These are phyloP conservation scores for Anisodus tanguticus DNA, from an alignment of 257 asterid genomes.

Conservation along the genomic window DNA sequence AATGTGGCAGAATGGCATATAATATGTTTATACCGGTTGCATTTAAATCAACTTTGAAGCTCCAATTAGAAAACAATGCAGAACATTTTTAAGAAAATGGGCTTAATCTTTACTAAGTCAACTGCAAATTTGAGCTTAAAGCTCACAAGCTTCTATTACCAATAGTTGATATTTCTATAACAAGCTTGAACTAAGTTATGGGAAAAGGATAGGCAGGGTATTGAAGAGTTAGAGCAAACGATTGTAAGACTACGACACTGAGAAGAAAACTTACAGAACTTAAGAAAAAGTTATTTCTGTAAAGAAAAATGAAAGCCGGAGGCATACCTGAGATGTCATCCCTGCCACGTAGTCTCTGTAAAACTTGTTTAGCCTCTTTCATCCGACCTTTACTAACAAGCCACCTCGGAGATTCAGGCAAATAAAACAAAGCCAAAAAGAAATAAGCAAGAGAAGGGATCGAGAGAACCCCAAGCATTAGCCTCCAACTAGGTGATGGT, in stretches of 20 bases:
- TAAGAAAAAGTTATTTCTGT: not conserved
- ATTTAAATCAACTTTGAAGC: not conserved
- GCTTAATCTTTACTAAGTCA: not conserved
- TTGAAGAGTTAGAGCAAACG: conserved; percentile 1
- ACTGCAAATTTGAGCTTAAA: not conserved
- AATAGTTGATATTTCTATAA: not conserved
- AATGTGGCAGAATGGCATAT: not conserved
- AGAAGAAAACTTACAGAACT: too few species aligned
- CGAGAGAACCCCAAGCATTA: conserved; percentile 93
- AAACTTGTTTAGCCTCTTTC: conserved; percentile 78
- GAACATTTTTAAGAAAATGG: not conserved
- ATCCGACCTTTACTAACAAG: conserved; percentile 86
- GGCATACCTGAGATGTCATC: conserved; percentile 83
- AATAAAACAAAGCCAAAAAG: conserved; percentile 56
- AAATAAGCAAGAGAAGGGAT: conserved; percentile 78
- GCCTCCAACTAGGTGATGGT: conserved; percentile 82
- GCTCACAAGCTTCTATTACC: not conserved
- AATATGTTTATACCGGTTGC: not conserved
- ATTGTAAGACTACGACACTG: not conserved
- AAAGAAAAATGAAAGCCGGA: not conserved
- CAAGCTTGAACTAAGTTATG: not conserved
- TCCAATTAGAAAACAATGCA: not conserved
- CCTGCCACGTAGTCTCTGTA: conserved; percentile 79
- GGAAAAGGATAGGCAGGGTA: not conserved
- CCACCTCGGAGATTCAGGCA: conserved; percentile 99